Conservation (phyloP, 1,284 basidiomycete genomes). For the Termitomyces sp. region DNA sequence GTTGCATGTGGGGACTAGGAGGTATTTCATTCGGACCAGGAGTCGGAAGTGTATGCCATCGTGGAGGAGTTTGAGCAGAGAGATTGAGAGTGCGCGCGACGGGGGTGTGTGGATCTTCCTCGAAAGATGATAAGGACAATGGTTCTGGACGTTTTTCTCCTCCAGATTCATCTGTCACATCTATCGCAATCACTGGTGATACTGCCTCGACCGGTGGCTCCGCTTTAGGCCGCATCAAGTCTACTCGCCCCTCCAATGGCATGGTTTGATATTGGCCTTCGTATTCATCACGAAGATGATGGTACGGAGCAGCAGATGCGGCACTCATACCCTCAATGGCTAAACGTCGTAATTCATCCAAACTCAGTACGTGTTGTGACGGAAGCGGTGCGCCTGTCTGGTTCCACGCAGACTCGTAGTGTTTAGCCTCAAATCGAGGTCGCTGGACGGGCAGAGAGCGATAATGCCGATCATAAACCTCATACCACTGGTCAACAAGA, state of each 20-base stretch:
- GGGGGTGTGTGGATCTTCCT: constrained; percentile 17
- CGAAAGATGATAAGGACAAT: not conserved
- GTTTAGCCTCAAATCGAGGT: constrained; percentile 59
- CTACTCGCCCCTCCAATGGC: constrained; percentile 82
- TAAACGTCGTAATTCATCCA: constrained; percentile 67
- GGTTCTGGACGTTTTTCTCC: constrained; percentile 4
- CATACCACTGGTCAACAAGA: constrained; percentile 87
- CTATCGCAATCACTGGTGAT: not conserved
- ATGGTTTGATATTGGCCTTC: constrained; percentile 74
- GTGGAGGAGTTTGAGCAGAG: constrained; percentile 12
- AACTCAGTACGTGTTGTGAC: constrained; percentile 38
- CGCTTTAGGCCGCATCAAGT: constrained; percentile 68
- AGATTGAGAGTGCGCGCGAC: constrained; percentile 5
- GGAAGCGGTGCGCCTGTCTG: constrained; percentile 25
- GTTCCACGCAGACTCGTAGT: constrained; percentile 76
- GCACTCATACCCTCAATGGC: constrained; percentile 55
- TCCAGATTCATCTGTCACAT: not conserved
- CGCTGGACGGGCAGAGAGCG: constrained; percentile 45
- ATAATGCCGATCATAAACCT: constrained; percentile 84
- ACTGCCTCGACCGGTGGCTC: constrained; percentile 17
- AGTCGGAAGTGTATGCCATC: constrained; percentile 43
- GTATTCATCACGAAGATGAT: constrained; percentile 11
- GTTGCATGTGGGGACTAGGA: constrained; percentile 32
- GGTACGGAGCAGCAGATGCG: constrained; percentile 16
- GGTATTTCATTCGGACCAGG: constrained; percentile 53